Evolutionary conservation across 441 rosid genomes (phyloP).

Genomic region (Gossypium davidsonii): DNA sequence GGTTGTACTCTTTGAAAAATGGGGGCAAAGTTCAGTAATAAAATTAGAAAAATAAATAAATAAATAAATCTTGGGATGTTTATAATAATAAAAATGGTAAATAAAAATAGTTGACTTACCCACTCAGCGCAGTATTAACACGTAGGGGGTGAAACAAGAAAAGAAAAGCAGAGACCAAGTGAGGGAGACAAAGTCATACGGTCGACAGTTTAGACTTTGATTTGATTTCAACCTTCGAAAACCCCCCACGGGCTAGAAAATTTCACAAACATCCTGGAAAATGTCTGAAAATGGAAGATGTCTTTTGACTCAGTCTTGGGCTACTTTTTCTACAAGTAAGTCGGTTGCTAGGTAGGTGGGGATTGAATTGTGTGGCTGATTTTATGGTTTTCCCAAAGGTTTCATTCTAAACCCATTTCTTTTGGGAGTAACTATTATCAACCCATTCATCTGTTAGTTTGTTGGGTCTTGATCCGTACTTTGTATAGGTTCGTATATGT

Average conservation of each 20-base stretch:
- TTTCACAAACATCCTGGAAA: not conserved
- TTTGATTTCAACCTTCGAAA: not conserved
- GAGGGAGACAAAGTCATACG: conserved; percentile 5
- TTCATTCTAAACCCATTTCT: too few relatives aligned
- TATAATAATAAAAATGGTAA: not conserved
- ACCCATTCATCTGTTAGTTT: too few relatives aligned
- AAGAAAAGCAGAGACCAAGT: not conserved
- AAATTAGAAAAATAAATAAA: not conserved
- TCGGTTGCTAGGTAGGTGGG: too few relatives aligned
- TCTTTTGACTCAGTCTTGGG: too few relatives aligned
- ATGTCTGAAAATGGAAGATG: not conserved
- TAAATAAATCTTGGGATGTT: not conserved
- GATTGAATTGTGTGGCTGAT: too few relatives aligned
- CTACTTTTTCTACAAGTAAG: not conserved
- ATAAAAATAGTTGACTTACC: not conserved
- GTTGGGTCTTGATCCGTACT: too few relatives aligned
- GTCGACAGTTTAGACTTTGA: conserved; percentile 12
- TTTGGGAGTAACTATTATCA: too few relatives aligned
- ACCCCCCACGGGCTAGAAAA: not conserved
- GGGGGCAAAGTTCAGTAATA: not conserved
- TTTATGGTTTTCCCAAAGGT: too few relatives aligned
- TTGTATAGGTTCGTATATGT: too few relatives aligned
- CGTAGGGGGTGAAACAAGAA: not conserved
- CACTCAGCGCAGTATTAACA: not conserved
- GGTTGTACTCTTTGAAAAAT: conserved; percentile 10